Percentiles rank a stretch among this genome's conserved stretches.
These are phyloP conservation scores for Paramecium caudatum DNA, from an alignment of 73 alveolate genomes.

Conservation along the genomic window DNA sequence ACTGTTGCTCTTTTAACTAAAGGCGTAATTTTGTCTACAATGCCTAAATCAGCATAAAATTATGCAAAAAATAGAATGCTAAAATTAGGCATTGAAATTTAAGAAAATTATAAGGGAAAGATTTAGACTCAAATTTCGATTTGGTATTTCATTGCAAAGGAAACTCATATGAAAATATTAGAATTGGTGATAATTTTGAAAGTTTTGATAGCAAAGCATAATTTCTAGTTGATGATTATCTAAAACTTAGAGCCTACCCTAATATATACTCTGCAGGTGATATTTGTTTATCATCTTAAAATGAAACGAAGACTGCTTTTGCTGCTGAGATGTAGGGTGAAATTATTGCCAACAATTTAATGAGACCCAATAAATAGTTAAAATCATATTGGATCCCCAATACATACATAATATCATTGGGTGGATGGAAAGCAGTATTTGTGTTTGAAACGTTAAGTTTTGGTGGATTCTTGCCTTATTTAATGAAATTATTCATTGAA, in stretches of 20 bases:
- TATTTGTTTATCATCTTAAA: not conserved
- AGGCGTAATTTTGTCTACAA: conserved; percentile 4
- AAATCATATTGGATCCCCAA: conserved; percentile 56
- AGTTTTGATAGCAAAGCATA: not conserved
- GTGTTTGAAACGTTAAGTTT: conserved; percentile 19
- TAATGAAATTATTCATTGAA: conserved; percentile 40
- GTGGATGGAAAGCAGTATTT: conserved; percentile 57
- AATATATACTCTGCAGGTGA: conserved; percentile 44
- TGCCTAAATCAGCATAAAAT: conserved; percentile 35
- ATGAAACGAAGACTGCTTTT: conserved; percentile 33
- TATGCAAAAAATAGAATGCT: not conserved
- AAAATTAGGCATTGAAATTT: not conserved
- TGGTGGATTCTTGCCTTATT: conserved; percentile 39
- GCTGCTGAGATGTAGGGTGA: conserved; percentile 49
- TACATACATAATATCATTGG: conserved; percentile 27
- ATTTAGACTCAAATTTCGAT: not conserved
- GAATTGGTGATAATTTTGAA: not conserved
- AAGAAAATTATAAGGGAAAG: conserved; percentile 1
- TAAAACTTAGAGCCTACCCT: not conserved
- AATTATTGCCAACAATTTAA: conserved; percentile 11
- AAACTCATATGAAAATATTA: conserved; percentile 12
- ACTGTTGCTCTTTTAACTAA: not conserved
- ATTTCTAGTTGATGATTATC: conserved; percentile 46
- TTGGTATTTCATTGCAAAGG: conserved; percentile 48
- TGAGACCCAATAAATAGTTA: not conserved